These are phyloP conservation scores for Blastomyces percursus DNA, from an alignment of 2,329 filamentous ascomycete genomes.

Conservation along the genomic window DNA sequence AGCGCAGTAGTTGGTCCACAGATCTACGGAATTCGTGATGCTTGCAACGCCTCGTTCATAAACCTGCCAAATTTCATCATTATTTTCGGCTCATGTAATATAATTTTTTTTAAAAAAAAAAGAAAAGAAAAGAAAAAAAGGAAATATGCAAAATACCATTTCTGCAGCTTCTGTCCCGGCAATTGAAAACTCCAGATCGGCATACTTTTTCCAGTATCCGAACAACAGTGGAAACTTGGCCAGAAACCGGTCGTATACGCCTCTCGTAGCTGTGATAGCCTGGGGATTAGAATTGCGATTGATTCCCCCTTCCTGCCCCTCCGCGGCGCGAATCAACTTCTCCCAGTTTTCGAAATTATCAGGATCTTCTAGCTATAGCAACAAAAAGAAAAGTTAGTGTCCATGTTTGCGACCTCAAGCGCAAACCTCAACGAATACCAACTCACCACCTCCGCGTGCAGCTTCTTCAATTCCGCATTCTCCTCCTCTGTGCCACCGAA, in stretches of 20 bases:
- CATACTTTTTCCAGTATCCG: slow-evolving; percentile 99
- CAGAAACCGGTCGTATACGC: slow-evolving; percentile 84
- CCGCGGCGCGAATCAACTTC: slow-evolving; percentile 71
- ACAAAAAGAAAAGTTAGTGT: slow-evolving; percentile 5
- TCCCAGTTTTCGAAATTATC: slow-evolving; percentile 96
- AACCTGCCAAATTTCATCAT: slow-evolving; percentile 44
- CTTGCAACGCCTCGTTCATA: slow-evolving; percentile 93
- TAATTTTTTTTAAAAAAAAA: neutral
- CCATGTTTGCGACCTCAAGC: slow-evolving; percentile 8
- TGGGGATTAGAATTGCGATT: slow-evolving; percentile 95
- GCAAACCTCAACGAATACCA: slow-evolving; percentile 3
- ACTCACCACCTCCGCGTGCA: slow-evolving; percentile 66
- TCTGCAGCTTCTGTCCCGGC: slow-evolving; percentile 93
- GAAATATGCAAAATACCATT: slow-evolving; percentile 52
- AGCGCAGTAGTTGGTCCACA: slow-evolving; percentile 94
- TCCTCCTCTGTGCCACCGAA: slow-evolving; percentile 69
- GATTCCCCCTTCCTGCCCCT: slow-evolving; percentile 79
- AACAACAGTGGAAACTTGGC: slow-evolving; percentile 92
- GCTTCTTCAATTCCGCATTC: slow-evolving; percentile 68
- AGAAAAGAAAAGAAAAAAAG: slow-evolving; percentile 1
- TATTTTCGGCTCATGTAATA: neutral
- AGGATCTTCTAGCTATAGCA: slow-evolving; percentile 51
- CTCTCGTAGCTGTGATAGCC: slow-evolving; percentile 75
- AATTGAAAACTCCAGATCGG: slow-evolving; percentile 93
- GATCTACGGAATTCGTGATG: slow-evolving; percentile 84